Conservation (phyloP, 129 eudicot species). For the Helianthus tuberosus region DNA sequence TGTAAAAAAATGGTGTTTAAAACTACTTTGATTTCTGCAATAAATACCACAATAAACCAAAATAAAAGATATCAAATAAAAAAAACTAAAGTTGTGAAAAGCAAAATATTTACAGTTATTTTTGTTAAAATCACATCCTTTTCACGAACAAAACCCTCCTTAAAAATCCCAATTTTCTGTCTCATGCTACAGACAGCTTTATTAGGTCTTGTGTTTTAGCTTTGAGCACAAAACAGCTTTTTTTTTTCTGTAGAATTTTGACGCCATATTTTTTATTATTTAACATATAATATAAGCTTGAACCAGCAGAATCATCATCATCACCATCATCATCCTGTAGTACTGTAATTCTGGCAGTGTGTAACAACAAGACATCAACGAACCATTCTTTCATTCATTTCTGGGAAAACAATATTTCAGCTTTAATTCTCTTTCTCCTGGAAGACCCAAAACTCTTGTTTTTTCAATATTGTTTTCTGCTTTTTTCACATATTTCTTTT, state of each 20-base stretch:
- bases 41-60: background rate
- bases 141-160: conserved; percentile 21
- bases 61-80: background rate
- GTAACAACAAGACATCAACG: conserved; percentile 35
- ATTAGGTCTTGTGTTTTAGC: conserved; percentile 31
- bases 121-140: conserved; percentile 3
- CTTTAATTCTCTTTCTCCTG: conserved; percentile 25
- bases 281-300: conserved; percentile 26
- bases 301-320: conserved; percentile 33
- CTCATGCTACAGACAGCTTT: conserved; percentile 34
- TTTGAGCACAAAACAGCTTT: conserved; percentile 43
- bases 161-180: conserved; percentile 40
- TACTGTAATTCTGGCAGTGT: conserved; percentile 30
- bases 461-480: conserved; percentile 11
- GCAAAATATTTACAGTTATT: background rate
- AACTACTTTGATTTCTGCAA: too few species aligned
- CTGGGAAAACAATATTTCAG: conserved; percentile 31
- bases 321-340: conserved; percentile 11
- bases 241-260: conserved; percentile 25
- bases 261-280: conserved; percentile 23
- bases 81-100: background rate
- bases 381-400: conserved; percentile 41
- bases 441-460: conserved; percentile 10
- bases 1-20: too few species aligned
- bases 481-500: conserved; percentile 28